A percentile compares a stretch with the other conserved stretches of the same genome.
phyloP scores from a whole-genome alignment of 257 asterid species.

The Capsicum pubescens region DNA sequence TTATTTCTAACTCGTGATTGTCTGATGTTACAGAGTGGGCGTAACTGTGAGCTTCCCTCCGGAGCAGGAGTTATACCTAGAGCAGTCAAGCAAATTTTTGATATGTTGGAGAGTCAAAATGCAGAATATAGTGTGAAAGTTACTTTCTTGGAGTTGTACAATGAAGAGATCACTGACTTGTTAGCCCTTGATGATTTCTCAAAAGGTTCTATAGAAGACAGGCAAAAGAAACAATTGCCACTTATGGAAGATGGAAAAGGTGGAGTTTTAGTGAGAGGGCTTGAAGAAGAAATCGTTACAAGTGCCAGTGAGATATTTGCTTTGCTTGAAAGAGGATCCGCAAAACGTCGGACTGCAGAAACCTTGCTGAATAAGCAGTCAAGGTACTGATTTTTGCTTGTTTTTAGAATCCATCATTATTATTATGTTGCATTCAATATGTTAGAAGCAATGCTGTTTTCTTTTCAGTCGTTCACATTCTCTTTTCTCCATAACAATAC shows the following conservation, averaged over 20 bases:
- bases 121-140: conserved; percentile 90
- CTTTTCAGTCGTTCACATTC: conserved; percentile 92
- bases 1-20: conserved; percentile 19
- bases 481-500: conserved; percentile 85
- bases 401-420: neutral
- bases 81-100: conserved; percentile 83
- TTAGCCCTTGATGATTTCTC: conserved; percentile 82
- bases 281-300: conserved; percentile 85
- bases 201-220: conserved; percentile 65
- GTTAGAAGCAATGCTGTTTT: conserved; percentile 29
- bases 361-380: conserved; percentile 87
- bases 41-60: conserved; percentile 76
- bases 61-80: conserved; percentile 92
- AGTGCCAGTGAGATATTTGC: conserved; percentile 77
- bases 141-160: conserved; percentile 82
- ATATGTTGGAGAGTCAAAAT: conserved; percentile 77
- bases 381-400: conserved; percentile 51
- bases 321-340: conserved; percentile 81
- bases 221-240: conserved; percentile 80
- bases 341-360: conserved; percentile 89
- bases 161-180: conserved; percentile 88
- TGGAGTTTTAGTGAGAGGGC: conserved; percentile 88
- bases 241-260: conserved; percentile 96
- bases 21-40: conserved; percentile 55
- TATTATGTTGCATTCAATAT: conserved; percentile 17